Evolutionary conservation across 768 basidiomycete genomes (phyloP).

Genomic region (Asterophora parasitica): DNA sequence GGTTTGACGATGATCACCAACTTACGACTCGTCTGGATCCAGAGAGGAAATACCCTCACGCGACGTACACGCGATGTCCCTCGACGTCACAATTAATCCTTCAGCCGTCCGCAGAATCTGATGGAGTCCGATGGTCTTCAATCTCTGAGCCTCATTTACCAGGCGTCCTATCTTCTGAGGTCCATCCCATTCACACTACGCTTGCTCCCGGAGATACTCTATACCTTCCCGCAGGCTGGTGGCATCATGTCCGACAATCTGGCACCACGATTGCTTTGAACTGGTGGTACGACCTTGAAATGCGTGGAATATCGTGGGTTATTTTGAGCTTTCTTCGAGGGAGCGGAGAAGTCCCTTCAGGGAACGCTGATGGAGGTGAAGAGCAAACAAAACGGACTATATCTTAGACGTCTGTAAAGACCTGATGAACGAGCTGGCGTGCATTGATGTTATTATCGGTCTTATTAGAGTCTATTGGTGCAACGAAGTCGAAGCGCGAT

Average conservation of each 20-base stretch:
- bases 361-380: slow-evolving; percentile 22
- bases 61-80: slow-evolving; percentile 50
- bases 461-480: no score
- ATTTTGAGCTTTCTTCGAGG: slow-evolving; percentile 59
- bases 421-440: background rate
- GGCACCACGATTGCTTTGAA: slow-evolving; percentile 69
- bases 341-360: slow-evolving; percentile 30
- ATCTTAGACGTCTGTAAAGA: background rate
- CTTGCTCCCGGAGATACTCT: slow-evolving; percentile 72
- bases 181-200: slow-evolving; percentile 63
- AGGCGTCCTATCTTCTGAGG: slow-evolving; percentile 41
- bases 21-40: slow-evolving; percentile 4
- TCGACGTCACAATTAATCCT: slow-evolving; percentile 20
- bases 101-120: slow-evolving; percentile 26
- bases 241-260: slow-evolving; percentile 82
- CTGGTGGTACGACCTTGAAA: slow-evolving; percentile 88
- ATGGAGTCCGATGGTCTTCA: slow-evolving; percentile 76
- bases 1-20: background rate
- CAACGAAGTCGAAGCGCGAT: no score
- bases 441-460: no score
- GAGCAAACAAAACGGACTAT: background rate
- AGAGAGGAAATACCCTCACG: slow-evolving; percentile 66
- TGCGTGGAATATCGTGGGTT: slow-evolving; percentile 67
- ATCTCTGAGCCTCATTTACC: slow-evolving; percentile 52
- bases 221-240: slow-evolving; percentile 93